phyloP scores from a whole-genome alignment of 106 monocot species.

The Dactylorhiza incarnata region DNA sequence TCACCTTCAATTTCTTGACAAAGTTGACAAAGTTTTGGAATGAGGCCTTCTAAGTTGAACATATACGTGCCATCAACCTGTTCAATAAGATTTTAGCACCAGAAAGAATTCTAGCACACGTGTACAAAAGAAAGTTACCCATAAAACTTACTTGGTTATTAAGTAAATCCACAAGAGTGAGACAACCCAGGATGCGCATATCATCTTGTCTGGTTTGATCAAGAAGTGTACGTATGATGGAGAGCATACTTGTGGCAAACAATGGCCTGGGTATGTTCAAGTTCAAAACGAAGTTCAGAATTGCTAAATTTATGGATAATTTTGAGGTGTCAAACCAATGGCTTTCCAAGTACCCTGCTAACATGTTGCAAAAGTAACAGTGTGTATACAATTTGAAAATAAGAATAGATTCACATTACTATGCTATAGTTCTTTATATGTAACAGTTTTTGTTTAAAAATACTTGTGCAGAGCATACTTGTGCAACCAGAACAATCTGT shows the following conservation, averaged over 20 bases:
- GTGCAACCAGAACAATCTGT: no score
- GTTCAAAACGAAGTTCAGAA: not conserved
- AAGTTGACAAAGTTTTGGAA: slow-evolving; percentile 88
- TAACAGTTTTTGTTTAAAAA: no score
- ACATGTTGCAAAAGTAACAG: no score
- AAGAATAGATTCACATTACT: no score
- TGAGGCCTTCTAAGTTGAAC: slow-evolving; percentile 83
- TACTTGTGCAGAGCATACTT: no score
- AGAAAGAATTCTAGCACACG: not conserved
- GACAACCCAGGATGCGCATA: slow-evolving; percentile 73
- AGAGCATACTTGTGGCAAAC: slow-evolving; percentile 64
- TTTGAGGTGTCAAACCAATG: no score
- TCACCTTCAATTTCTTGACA: slow-evolving; percentile 56
- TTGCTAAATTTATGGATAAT: no score
- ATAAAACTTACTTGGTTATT: slow-evolving; percentile 58
- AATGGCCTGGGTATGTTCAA: slow-evolving; percentile 52
- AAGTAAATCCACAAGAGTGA: slow-evolving; percentile 83
- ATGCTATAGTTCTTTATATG: no score
- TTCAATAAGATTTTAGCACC: slow-evolving; percentile 14
- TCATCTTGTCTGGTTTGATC: slow-evolving; percentile 73
- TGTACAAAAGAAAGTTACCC: slow-evolving; percentile 4
- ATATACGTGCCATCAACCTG: slow-evolving; percentile 90
- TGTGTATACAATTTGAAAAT: no score
- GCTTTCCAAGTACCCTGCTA: no score
- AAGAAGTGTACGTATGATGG: slow-evolving; percentile 56